Conservation (phyloP, 2,329 filamentous ascomycete species). For the Gyromitra esculenta region DNA sequence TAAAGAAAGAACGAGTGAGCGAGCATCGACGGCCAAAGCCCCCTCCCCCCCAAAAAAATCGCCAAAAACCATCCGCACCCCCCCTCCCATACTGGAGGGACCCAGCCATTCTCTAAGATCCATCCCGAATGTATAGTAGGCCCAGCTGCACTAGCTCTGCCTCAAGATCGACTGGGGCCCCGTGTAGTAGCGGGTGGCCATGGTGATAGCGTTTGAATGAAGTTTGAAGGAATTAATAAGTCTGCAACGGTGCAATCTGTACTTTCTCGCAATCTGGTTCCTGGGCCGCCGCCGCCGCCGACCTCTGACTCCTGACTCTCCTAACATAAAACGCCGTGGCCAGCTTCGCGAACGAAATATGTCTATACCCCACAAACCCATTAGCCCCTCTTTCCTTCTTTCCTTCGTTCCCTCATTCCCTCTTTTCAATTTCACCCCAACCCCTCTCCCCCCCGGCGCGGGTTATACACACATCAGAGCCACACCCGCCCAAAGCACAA, state of each 20-base stretch:
- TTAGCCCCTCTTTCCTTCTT: too few relatives aligned
- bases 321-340: conserved; percentile 33
- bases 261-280: conserved; percentile 37
- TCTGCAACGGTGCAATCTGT: conserved; percentile 1
- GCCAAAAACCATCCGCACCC: not conserved
- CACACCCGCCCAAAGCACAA: conserved; percentile 38
- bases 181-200: not conserved
- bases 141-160: not conserved
- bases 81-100: too few relatives aligned
- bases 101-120: too few relatives aligned
- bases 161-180: not conserved
- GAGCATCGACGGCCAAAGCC: too few relatives aligned
- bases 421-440: too few relatives aligned
- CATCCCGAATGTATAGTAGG: not conserved
- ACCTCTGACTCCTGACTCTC: not conserved
- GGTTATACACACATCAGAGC: conserved; percentile 36
- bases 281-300: not conserved
- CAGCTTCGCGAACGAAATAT: conserved; percentile 37
- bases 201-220: not conserved
- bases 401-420: too few relatives aligned
- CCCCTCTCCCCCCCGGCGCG: too few relatives aligned
- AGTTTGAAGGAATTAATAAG: not conserved
- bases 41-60: too few relatives aligned
- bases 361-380: conserved; percentile 8
- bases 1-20: not conserved